Percentiles rank a stretch among this genome's conserved stretches.
Evolutionary conservation across 208 protist species (phyloP).

Genomic region (Blechomonas ayalai): DNA sequence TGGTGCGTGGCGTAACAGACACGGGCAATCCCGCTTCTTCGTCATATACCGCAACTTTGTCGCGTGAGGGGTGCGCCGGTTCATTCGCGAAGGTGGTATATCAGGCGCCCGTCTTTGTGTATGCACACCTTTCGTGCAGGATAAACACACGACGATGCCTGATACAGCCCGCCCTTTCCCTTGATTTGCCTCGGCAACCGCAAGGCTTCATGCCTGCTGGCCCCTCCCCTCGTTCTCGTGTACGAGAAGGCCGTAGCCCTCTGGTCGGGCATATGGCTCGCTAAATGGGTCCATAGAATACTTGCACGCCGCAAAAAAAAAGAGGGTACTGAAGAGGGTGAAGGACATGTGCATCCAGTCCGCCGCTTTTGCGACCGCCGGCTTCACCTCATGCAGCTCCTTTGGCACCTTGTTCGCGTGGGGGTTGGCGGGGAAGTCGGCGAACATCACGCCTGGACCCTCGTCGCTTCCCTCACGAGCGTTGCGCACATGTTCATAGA

Average conservation of each 20-base stretch:
- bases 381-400: constrained; percentile 29
- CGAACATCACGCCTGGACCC: constrained; percentile 43
- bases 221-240: background rate
- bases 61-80: too few relatives aligned
- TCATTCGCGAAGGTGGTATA: too few relatives aligned
- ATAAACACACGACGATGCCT: too few relatives aligned
- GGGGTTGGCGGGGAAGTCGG: constrained; percentile 45
- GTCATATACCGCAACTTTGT: too few relatives aligned
- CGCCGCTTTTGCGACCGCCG: constrained; percentile 28
- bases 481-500: constrained; percentile 60
- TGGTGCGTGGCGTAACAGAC: too few relatives aligned
- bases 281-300: constrained; percentile 40
- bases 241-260: constrained; percentile 16
- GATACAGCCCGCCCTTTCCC: too few relatives aligned
- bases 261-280: constrained; percentile 22
- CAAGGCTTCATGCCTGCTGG: too few relatives aligned
- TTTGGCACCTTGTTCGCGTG: constrained; percentile 33
- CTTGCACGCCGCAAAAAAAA: background rate
- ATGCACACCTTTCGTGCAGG: too few relatives aligned
- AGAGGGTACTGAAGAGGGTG: constrained; percentile 10
- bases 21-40: too few relatives aligned
- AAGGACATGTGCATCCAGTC: constrained; percentile 34
- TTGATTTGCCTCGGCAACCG: too few relatives aligned
- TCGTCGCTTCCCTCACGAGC: constrained; percentile 41
- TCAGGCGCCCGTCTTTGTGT: too few relatives aligned